Evolutionary conservation across 2,329 filamentous ascomycete species (phyloP), one percentile per base, ranked within the genome.

Genomic region (Pezicula neosporulosa): DNA sequence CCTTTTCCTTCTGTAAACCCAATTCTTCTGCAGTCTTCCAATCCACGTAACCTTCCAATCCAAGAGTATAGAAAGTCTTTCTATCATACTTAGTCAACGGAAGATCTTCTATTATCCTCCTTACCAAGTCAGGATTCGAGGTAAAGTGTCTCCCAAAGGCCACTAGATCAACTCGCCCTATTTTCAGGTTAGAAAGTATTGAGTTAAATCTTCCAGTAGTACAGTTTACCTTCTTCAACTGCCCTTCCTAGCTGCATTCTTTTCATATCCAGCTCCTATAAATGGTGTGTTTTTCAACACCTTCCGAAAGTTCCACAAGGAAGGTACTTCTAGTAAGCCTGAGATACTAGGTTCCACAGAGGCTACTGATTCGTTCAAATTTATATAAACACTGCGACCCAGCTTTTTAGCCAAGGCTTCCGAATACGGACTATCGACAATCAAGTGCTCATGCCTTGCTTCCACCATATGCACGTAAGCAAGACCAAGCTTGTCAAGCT

Each of bases 401-500:
- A 24, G 7, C 7, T 24, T 24, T 24, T 6, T 24, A 6, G 24
- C 24, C 1, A 24, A 6, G 6, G 24, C 24, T 24, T 24, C 24
- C 24, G 24, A 24, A 24, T 24, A 24, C 5, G 38, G 33, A 5
- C 47, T 38, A 12, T 49, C 47, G 1, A 16, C 27, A 18, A 21
- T 30, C 5, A 21, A 35, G 15, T 49, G 39, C 16, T 49, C 39
- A 16, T 36, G 19, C 18, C 50, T 28, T 0, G 81, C 73, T 0
- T 79, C 73, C 63, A 87, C 82, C 13, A 87, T 71, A 62, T 85
- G 82, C 2, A 85, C 63, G 60, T 82, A 87, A 0, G 81, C 77
- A 10, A 87, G 68, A 2, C 75, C 70, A 1, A 82, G 62, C n/a
- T 68, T 61, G 38, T 72, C 74, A 15, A 81, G 67, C 42, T 75